Conservation (phyloP, 768 basidiomycete genomes). For the Cyclocybe aegerita region DNA sequence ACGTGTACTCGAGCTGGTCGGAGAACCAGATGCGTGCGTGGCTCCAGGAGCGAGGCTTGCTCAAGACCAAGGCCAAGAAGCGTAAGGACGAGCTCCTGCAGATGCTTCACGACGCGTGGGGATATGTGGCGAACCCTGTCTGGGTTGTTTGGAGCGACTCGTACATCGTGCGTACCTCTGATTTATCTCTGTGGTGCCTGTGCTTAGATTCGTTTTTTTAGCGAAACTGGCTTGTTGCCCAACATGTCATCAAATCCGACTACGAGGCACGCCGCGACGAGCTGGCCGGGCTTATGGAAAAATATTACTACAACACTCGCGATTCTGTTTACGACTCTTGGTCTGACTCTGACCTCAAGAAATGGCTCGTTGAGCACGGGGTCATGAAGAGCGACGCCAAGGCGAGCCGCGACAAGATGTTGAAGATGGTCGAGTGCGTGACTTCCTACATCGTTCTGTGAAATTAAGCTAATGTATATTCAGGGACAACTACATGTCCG, state of each 20-base stretch:
- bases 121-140: constrained; percentile 55
- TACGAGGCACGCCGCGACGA: constrained; percentile 56
- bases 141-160: constrained; percentile 89
- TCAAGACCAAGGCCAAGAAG: constrained; percentile 59
- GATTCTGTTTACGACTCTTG: constrained; percentile 65
- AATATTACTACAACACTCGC: constrained; percentile 68
- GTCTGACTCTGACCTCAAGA: constrained; percentile 74
- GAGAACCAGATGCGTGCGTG: constrained; percentile 71
- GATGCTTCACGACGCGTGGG: constrained; percentile 71
- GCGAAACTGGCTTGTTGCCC: constrained; percentile 83
- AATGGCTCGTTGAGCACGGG: constrained; percentile 77
- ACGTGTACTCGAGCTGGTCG: constrained; percentile 88
- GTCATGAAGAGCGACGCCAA: constrained; percentile 73
- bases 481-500: constrained; percentile 69
- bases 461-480: neutral
- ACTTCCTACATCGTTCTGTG: neutral
- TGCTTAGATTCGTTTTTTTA: constrained; percentile 20
- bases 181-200: neutral
- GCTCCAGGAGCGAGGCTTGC: constrained; percentile 71
- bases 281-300: constrained; percentile 66
- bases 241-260: constrained; percentile 65
- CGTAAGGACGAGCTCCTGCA: constrained; percentile 66
- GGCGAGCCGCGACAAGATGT: constrained; percentile 71
- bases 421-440: constrained; percentile 65
- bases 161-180: constrained; percentile 59